phyloP scores from a whole-genome alignment of 179 eudicot species.

The Silene coronaria region DNA sequence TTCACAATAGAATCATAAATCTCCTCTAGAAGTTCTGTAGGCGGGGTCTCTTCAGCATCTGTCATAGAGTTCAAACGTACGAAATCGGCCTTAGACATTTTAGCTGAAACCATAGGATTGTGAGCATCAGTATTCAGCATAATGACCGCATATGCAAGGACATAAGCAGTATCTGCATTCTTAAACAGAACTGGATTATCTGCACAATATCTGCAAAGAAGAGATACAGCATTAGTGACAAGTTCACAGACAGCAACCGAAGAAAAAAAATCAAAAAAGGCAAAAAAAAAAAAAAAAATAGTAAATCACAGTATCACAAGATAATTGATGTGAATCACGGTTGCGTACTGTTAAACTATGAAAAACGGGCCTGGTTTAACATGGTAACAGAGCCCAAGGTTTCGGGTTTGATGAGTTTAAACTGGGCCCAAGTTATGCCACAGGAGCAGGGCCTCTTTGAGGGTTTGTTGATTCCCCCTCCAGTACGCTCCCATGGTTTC shows the following conservation, averaged over 20 bases:
- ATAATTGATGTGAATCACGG: neutral
- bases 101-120: conserved; percentile 92
- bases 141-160: conserved; percentile 98
- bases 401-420: no score
- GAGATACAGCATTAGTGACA: conserved; percentile 20
- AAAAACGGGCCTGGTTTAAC: no score
- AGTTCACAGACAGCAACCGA: conserved; percentile 15
- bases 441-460: no score
- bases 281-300: neutral
- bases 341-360: neutral
- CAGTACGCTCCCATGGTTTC: no score
- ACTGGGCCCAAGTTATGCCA: no score
- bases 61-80: conserved; percentile 62
- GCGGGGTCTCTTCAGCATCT: conserved; percentile 85
- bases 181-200: conserved; percentile 83
- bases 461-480: no score
- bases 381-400: no score
- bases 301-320: neutral
- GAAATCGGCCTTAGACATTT: conserved; percentile 94
- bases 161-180: conserved; percentile 96
- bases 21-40: conserved; percentile 79
- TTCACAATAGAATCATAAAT: conserved; percentile 86
- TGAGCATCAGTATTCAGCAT: conserved; percentile 97
- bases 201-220: conserved; percentile 82
- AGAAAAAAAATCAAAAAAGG: neutral